Base-by-base conservation (phyloP, 2,329 filamentous ascomycete species). In the Ophiostoma novo-ulmi region DNA sequence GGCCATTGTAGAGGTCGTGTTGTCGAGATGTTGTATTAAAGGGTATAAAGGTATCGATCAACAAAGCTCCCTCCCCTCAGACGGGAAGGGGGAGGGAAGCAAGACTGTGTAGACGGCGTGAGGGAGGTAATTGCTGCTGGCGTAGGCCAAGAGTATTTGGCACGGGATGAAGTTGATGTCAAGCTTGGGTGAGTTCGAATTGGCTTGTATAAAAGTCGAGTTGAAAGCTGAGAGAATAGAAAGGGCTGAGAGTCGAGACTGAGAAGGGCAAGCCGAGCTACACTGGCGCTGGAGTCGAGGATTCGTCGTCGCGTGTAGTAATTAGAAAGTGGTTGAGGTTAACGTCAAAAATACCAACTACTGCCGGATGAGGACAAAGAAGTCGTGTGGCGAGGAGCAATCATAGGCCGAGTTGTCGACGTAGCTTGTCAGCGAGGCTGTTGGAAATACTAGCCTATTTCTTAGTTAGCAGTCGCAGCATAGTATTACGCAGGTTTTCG, bases 1-100 rank as follows among this genome's bases (percentile, higher is more conserved):
- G 70, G 88, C 88, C 90, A 92, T 92, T 74, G 58, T 61, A 66
- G 26, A 17, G n/a, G 7, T 5, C 10, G 52, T 58, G 22, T 22
- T 58, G 52, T 58, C 22, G 48, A 22, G 8, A 4, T 58, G 4
- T 38, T 7, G 52, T 14, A 6, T 11, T 20, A 20, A 63, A 13
- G 38, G 11, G 58, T 20, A 5, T 14, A 26, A 20, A 38, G 8
- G 3, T 2, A 20, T 39, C 39, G 22, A 22, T 58, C 58, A 38
- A 20, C 26, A 48, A 20, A 48, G 38, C 69, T 67, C 64, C 64
- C 64, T 67, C 65, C 13, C n/a, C 22, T n/a, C 44, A 8, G 44
- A 11, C 14, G 26, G 39, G 35, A 36, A 39, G 17, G 63, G 61
- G 61, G 52, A 58, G 52, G 52, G 52, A 58, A 58, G 52, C 52